phyloP scores from a whole-genome alignment of 176 grass and related monocot species.

The Echinochloa phyllopogon region DNA sequence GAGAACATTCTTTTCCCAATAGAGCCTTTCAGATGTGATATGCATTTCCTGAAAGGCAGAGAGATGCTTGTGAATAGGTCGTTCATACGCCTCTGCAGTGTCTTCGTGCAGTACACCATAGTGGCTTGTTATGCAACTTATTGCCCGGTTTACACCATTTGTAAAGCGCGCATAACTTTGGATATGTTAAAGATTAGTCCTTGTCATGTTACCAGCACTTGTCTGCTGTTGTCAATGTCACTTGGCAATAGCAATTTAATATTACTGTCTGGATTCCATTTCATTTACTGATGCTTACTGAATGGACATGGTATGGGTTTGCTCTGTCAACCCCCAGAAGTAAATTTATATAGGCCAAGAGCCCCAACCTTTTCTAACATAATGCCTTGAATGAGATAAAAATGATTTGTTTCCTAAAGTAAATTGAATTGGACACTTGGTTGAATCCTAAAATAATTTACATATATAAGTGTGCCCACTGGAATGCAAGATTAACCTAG shows the following conservation, averaged over 20 bases:
- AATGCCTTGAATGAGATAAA: no score
- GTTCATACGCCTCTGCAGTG: constrained; percentile 38
- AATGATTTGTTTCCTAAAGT: no score
- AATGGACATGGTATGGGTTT: background rate
- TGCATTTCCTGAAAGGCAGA: background rate
- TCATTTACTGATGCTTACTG: background rate
- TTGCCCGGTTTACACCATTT: constrained; percentile 17
- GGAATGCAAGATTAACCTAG: no score
- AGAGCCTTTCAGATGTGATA: background rate
- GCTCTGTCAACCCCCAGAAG: background rate
- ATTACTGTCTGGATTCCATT: background rate
- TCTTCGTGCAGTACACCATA: background rate
- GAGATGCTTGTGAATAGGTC: constrained; percentile 36
- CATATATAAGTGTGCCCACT: no score
- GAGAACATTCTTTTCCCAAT: background rate
- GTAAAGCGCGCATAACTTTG: constrained; percentile 23
- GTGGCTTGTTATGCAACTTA: background rate
- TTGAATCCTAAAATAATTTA: no score
- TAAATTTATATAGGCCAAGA: no score
- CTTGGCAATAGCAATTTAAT: background rate
- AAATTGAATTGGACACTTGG: no score
- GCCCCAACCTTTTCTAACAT: no score
- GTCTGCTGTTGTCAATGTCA: background rate
- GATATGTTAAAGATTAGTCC: background rate
- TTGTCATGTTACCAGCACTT: background rate